phyloP scores from a whole-genome alignment of 1,284 basidiomycete genomes.

The Sporisorium iseilematis-ciliati region DNA sequence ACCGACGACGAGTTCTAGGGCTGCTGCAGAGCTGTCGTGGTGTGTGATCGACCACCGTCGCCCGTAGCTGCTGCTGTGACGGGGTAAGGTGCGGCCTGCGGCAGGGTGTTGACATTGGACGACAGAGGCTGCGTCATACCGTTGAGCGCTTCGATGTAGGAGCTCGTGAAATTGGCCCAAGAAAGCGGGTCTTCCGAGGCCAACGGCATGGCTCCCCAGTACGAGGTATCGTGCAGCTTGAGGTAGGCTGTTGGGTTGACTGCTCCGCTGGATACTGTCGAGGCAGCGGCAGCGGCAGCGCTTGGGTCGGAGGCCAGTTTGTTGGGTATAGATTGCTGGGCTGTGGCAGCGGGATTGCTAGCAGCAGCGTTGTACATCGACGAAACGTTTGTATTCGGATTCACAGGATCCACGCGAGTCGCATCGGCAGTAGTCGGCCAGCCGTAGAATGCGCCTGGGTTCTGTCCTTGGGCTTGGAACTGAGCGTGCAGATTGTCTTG shows the following conservation, averaged over 20 bases:
- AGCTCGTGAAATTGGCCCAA: slow-evolving; percentile 52
- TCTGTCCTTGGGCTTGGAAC: slow-evolving; percentile 38
- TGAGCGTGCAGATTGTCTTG: slow-evolving; percentile 36
- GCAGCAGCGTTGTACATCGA: background rate
- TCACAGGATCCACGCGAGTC: background rate
- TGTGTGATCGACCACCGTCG: too few relatives aligned
- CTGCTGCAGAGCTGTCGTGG: too few relatives aligned
- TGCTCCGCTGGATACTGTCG: background rate
- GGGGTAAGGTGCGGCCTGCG: too few relatives aligned
- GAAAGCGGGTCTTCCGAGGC: slow-evolving; percentile 45
- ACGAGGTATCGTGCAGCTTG: slow-evolving; percentile 51
- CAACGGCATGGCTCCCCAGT: slow-evolving; percentile 54
- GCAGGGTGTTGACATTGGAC: background rate
- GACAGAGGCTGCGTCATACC: slow-evolving; percentile 28
- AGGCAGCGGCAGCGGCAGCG: background rate
- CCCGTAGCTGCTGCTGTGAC: background rate
- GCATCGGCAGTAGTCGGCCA: slow-evolving; percentile 15
- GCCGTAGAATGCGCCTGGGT: slow-evolving; percentile 26
- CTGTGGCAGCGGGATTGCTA: background rate
- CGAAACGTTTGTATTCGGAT: background rate
- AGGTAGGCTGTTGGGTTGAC: slow-evolving; percentile 45
- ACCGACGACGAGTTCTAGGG: too few relatives aligned
- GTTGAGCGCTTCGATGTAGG: slow-evolving; percentile 52
- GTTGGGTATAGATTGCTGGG: background rate
- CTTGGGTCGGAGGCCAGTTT: background rate